Evolutionary conservation across 1,284 basidiomycete genomes (phyloP), one percentile per base, ranked within the genome.

Genomic region (Ustilago loliicola): DNA sequence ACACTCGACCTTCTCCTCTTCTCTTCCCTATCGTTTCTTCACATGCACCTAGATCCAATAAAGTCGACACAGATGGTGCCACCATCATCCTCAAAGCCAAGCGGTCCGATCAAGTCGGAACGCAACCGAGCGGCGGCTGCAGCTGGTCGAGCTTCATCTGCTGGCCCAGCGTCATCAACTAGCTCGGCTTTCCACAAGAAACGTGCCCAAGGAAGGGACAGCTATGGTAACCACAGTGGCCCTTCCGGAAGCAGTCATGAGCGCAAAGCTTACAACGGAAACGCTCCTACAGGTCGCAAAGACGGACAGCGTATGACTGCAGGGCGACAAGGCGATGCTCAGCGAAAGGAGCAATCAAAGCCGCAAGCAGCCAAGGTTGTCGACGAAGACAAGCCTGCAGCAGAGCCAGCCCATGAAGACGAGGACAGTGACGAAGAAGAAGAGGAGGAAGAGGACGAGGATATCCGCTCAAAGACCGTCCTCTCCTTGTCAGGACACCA

Each of bases 401-500:
- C 23, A 29, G 55, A 42, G 9, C 56, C 53, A 9, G 45, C 45
- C 0, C 57, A 60, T 1, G 40, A 58, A 1, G 60, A 57, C 2
- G 42, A 56, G 23, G 51, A 64, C 8, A 47, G 32, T 15, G 48
- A 21, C 30, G 25, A n/a, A 23, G n/a, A 29, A 4, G 25, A 61
- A 5, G 64, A 61, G 6, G 57, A 50, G 9, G 66, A 65, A 5
- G 61, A 52, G 11, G 60, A 62, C 25, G 56, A 62, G 2, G 62
- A 61, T 47, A 23, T 72, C 13, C 70, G 64, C 32, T 56, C 71
- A 6, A 70, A 76, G 61, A 81, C 81, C 1, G 50, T 65, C 0
- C 74, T 85, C 11, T 76, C 75, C 7, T 59, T 85, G 0, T 58
- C 83, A 5, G 75, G 65, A 1, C 80, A 83, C 52, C 70, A 72